These are phyloP conservation scores for Diddensiella caesifluorescens DNA, from an alignment of 805 yeast genomes.

Conservation along the genomic window DNA sequence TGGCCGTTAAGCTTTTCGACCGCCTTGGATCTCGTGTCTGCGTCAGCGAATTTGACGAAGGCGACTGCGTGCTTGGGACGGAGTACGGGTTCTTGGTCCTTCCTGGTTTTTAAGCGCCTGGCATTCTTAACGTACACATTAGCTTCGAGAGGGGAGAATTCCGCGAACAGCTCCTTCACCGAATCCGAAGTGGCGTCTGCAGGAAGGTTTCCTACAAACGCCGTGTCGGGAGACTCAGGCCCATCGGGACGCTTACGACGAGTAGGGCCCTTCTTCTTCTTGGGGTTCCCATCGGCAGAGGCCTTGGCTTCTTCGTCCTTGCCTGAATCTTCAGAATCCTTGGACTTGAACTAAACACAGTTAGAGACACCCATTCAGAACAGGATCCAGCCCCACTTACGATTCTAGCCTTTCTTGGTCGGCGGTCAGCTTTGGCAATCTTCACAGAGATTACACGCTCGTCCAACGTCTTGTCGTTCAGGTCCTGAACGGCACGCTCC, in stretches of 20 bases:
- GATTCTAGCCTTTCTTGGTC: slow-evolving; percentile 14
- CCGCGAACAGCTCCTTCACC: slow-evolving; percentile 39
- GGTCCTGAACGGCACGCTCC: slow-evolving; percentile 37
- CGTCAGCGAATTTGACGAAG: slow-evolving; percentile 53
- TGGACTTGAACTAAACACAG: background rate
- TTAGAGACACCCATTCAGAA: background rate
- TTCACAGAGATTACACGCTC: slow-evolving; percentile 23
- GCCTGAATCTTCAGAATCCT: background rate
- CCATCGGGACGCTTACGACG: slow-evolving; percentile 52
- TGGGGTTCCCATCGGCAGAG: background rate
- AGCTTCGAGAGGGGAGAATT: slow-evolving; percentile 32
- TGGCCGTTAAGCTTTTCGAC: slow-evolving; percentile 63
- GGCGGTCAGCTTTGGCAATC: slow-evolving; percentile 35
- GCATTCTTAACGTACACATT: slow-evolving; percentile 20
- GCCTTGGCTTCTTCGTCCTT: background rate
- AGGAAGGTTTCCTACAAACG: slow-evolving; percentile 58
- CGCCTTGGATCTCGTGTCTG: slow-evolving; percentile 65
- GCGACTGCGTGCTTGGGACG: slow-evolving; percentile 36
- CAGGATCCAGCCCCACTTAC: background rate
- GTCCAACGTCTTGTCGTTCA: slow-evolving; percentile 33
- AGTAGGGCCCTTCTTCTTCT: slow-evolving; percentile 22
- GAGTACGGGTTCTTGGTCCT: slow-evolving; percentile 17
- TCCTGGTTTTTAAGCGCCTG: slow-evolving; percentile 12
- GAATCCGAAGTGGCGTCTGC: slow-evolving; percentile 44
- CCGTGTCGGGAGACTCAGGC: slow-evolving; percentile 48